Evolutionary conservation across 1,284 basidiomycete genomes (phyloP), one percentile per base, ranked within the genome.

Genomic region (Ganoderma lucidum): DNA sequence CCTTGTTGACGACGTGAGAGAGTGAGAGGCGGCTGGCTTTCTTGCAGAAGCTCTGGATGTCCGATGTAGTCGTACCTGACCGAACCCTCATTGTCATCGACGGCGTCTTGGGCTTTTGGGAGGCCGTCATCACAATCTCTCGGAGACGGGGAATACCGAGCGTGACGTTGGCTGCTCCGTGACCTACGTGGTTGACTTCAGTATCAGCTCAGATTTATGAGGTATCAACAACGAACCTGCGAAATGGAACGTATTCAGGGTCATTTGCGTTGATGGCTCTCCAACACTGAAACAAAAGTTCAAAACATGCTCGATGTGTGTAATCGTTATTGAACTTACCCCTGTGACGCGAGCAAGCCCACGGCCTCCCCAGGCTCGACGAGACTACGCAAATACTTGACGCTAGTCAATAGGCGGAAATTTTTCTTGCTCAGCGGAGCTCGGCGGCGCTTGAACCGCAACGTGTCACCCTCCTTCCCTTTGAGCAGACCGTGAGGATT

Each of bases 181-280:
- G 98, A 75, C 97, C 96, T 93, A 78, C 68, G 48, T 67, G 69
- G 58, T 66, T 62, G 62, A 64, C 37, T 60, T 64, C 59, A 63
- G 58, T 48, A 30, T 68, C 48, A n/a, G 63, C 63, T 72, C 70
- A 65, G 64, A 68, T 30, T n/a, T 5, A 63, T 23, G n/a, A 45
- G 35, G 74, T 41, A 63, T 80, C 28, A 30, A 5, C 14, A n/a
- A 68, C 88, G 76, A 80, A 90, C 94, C 96, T 73, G 96, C 96
- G 80, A 99, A 98, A 85, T 99, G 98, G 90, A 99, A 99, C 10
- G 98, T 99, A 81, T 99, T 99, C 74, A 99, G 84, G 39, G 98
- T 99, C 98, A 99, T 99, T 81, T 99, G 98, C 1, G 98, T 99
- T 32, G 98, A 99, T 4, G 98, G 98, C 81, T 99, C 98, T 70